Conservation (phyloP, 225 moss, liverwort and hornwort species). For the Antitrichia curtipendula region DNA sequence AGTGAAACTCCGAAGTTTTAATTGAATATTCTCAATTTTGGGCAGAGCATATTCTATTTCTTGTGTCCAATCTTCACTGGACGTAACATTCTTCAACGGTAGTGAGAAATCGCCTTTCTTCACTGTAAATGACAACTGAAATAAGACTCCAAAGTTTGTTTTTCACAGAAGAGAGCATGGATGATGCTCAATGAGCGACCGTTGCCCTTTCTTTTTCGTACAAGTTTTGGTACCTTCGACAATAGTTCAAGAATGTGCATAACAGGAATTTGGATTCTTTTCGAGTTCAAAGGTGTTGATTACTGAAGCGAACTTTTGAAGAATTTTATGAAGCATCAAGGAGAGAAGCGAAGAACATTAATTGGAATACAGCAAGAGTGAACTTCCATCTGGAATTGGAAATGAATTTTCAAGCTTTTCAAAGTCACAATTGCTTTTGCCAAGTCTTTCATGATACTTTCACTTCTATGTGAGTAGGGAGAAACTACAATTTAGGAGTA, state of each 20-base stretch:
- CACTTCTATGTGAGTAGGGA: no score
- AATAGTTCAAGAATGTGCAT: not conserved
- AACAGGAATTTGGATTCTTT: not conserved
- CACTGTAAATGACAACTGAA: no score
- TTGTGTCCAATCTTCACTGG: not conserved
- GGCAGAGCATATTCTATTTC: not conserved
- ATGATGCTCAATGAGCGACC: not conserved
- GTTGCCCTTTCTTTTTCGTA: no score
- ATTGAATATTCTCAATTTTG: not conserved
- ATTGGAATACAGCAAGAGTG: not conserved
- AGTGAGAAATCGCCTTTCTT: not conserved
- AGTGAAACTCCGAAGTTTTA: not conserved
- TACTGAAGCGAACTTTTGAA: not conserved
- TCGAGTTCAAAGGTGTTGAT: not conserved
- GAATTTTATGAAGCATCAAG: not conserved
- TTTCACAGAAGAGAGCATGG: no score
- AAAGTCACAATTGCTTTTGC: not conserved
- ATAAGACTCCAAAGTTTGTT: not conserved
- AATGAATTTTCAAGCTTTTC: not conserved
- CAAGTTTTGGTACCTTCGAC: not conserved
- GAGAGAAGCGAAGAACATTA: not conserved
- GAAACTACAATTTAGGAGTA: not conserved
- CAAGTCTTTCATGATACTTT: not conserved
- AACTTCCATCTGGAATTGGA: not conserved
- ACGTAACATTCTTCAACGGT: not conserved